These are phyloP conservation scores for Solanum clarkiae DNA, from an alignment of 257 asterid genomes.

Conservation along the genomic window DNA sequence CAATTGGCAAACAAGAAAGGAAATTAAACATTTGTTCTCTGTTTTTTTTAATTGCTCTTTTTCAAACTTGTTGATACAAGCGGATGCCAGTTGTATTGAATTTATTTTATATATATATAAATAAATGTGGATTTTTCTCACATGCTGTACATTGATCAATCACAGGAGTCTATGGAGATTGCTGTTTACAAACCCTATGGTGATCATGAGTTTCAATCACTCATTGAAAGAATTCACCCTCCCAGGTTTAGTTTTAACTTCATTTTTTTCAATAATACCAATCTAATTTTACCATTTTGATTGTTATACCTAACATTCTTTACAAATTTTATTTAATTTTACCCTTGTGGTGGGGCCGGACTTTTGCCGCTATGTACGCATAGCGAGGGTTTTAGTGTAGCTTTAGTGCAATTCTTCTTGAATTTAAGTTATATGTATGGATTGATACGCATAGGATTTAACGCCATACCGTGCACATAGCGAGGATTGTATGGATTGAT, in stretches of 20 bases:
- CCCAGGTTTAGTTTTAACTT: slow-evolving; percentile 46
- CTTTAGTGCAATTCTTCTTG: too few species aligned
- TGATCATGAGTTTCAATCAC: slow-evolving; percentile 46
- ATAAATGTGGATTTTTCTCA: not conserved
- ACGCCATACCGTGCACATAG: not conserved
- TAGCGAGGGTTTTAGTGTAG: too few species aligned
- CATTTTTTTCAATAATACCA: not conserved
- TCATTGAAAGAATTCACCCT: slow-evolving; percentile 69
- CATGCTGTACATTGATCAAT: not conserved
- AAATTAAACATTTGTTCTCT: not conserved
- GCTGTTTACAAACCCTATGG: slow-evolving; percentile 41
- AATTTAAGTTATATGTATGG: too few species aligned
- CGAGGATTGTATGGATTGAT: not conserved
- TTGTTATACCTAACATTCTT: not conserved
- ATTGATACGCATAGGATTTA: not conserved
- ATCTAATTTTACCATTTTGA: not conserved
- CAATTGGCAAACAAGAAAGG: not conserved
- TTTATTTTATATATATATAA: not conserved
- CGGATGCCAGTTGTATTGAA: not conserved
- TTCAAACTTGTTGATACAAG: not conserved
- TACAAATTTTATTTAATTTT: not conserved
- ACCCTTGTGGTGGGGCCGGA: too few species aligned
- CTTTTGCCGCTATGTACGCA: too few species aligned
- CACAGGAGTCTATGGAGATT: slow-evolving; percentile 30
- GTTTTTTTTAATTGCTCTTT: not conserved